phyloP scores from a whole-genome alignment of 164 flowering plant genomes.

The Sedum album region DNA sequence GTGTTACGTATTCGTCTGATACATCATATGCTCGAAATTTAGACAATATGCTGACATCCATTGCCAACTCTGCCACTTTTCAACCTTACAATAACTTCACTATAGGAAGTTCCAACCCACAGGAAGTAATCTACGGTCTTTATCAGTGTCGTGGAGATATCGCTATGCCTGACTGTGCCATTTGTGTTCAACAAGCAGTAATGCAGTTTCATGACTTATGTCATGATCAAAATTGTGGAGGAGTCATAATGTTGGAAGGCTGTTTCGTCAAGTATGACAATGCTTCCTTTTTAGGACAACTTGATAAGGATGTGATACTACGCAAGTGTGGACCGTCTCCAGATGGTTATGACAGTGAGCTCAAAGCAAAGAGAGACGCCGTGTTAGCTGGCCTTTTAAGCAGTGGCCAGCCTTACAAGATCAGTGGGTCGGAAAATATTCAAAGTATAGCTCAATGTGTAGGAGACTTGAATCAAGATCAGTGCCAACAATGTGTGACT shows the following conservation, averaged over 20 bases:
- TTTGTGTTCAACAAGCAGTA: constrained; percentile 59
- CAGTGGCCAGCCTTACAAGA: constrained; percentile 42
- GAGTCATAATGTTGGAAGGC: constrained; percentile 57
- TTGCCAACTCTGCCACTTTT: constrained; percentile 79
- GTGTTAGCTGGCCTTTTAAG: constrained; percentile 32
- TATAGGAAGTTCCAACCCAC: constrained; percentile 34
- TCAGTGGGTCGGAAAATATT: constrained; percentile 49
- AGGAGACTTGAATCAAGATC: constrained; percentile 55
- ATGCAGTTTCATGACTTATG: constrained; percentile 45
- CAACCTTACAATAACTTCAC: constrained; percentile 72
- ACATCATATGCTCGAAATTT: constrained; percentile 56
- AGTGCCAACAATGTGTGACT: constrained; percentile 66
- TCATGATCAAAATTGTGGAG: constrained; percentile 45
- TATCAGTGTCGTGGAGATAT: constrained; percentile 91
- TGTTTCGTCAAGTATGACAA: constrained; percentile 80
- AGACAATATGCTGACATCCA: constrained; percentile 72
- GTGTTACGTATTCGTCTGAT: constrained; percentile 33
- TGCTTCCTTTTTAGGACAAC: constrained; percentile 46
- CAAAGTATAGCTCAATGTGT: constrained; percentile 82
- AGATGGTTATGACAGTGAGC: constrained; percentile 26
- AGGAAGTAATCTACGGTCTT: constrained; percentile 62
- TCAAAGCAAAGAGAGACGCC: constrained; percentile 45
- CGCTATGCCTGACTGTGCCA: constrained; percentile 70
- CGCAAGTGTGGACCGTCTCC: constrained; percentile 66
- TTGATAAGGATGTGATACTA: constrained; percentile 65